Percentiles rank a stretch among this genome's conserved stretches.
Conservation (phyloP, 2,329 filamentous ascomycete genomes). For the Apiospora arundinis region DNA sequence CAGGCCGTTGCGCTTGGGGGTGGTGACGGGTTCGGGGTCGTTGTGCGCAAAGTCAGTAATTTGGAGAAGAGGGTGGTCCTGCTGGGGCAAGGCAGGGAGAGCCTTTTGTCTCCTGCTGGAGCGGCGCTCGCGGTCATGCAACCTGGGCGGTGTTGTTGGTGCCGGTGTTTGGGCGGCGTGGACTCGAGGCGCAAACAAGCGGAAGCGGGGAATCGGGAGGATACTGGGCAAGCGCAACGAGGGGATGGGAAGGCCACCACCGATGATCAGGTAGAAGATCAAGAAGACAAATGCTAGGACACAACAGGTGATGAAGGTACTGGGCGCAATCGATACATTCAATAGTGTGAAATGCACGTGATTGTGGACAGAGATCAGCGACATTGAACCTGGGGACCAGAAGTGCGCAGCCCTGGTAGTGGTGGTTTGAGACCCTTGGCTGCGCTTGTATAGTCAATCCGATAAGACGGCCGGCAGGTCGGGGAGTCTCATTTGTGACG, state of each 20-base stretch:
- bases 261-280: slow-evolving; percentile 52
- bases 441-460: slow-evolving; percentile 22
- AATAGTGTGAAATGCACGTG: slow-evolving; percentile 60
- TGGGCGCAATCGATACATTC: slow-evolving; percentile 64
- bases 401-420: not conserved
- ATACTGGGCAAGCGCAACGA: slow-evolving; percentile 22
- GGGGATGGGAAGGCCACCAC: slow-evolving; percentile 39
- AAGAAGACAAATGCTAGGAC: slow-evolving; percentile 57
- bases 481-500: not conserved
- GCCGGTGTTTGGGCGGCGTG: slow-evolving; percentile 4
- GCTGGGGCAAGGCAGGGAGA: slow-evolving; percentile 24
- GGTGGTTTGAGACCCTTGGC: slow-evolving; percentile 22
- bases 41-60: slow-evolving; percentile 34
- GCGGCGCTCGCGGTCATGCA: slow-evolving; percentile 8
- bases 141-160: slow-evolving; percentile 1
- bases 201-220: slow-evolving; percentile 23
- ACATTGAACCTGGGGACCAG: slow-evolving; percentile 35
- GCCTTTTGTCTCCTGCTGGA: slow-evolving; percentile 34
- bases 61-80: slow-evolving; percentile 33
- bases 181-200: slow-evolving; percentile 20
- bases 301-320: slow-evolving; percentile 61
- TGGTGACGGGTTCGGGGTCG: slow-evolving; percentile 25
- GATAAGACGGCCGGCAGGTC: slow-evolving; percentile 22
- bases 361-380: slow-evolving; percentile 66
- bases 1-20: slow-evolving; percentile 26